These are phyloP conservation scores for Penicillium sumatraense DNA, from an alignment of 2,329 filamentous ascomycete genomes.

Conservation along the genomic window DNA sequence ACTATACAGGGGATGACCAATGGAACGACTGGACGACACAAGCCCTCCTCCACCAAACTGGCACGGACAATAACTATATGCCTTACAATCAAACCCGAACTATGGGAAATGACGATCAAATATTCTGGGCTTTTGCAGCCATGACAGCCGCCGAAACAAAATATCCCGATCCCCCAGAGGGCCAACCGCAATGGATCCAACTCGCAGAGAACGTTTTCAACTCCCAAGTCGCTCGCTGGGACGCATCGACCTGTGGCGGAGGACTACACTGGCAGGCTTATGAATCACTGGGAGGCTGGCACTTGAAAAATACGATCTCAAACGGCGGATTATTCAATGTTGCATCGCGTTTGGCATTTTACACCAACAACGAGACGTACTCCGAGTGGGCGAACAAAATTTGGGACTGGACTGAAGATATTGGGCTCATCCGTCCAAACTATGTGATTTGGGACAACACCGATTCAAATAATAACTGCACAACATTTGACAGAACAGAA, in stretches of 20 bases:
- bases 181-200: slow-evolving; percentile 70
- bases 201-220: slow-evolving; percentile 78
- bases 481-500: slow-evolving; percentile 48
- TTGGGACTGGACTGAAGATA: slow-evolving; percentile 40
- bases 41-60: slow-evolving; percentile 56
- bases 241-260: slow-evolving; percentile 66
- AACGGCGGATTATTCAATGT: slow-evolving; percentile 59
- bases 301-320: slow-evolving; percentile 58
- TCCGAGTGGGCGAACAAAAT: slow-evolving; percentile 42
- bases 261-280: slow-evolving; percentile 83
- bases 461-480: slow-evolving; percentile 53
- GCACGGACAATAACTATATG: slow-evolving; percentile 55
- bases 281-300: slow-evolving; percentile 55
- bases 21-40: slow-evolving; percentile 40
- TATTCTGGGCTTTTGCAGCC: slow-evolving; percentile 23
- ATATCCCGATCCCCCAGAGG: slow-evolving; percentile 41
- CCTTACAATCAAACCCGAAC: slow-evolving; percentile 15
- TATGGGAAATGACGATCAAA: slow-evolving; percentile 19
- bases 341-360: slow-evolving; percentile 45
- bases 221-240: slow-evolving; percentile 72
- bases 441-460: slow-evolving; percentile 57
- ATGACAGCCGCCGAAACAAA: slow-evolving; percentile 22
- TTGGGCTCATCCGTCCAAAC: slow-evolving; percentile 49
- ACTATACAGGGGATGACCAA: slow-evolving; percentile 32
- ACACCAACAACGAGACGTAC: slow-evolving; percentile 44